A percentile compares a stretch with the other conserved stretches of the same genome.
Conservation (phyloP, 768 basidiomycete genomes). For the Scleroderma citrinum region DNA sequence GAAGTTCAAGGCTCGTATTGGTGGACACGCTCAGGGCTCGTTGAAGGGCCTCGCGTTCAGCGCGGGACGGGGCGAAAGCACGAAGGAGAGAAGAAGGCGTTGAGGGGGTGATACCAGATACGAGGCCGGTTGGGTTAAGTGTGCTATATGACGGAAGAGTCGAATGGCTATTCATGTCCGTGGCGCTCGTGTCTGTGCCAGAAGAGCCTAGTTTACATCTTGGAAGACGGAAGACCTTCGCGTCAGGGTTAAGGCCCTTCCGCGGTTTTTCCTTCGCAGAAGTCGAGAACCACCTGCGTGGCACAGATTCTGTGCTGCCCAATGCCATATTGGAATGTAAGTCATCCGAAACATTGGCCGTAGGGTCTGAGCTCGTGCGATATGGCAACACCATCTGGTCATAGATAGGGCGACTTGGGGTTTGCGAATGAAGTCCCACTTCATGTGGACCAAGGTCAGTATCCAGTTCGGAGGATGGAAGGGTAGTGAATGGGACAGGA, state of each 20-base stretch:
- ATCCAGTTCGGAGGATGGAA: slow-evolving; percentile 18
- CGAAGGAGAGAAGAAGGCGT: slow-evolving; percentile 52
- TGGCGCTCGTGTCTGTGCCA: slow-evolving; percentile 7
- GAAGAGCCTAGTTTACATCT: slow-evolving; percentile 10
- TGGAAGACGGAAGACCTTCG: slow-evolving; percentile 71
- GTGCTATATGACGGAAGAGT: slow-evolving; percentile 35
- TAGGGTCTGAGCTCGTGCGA: slow-evolving; percentile 34
- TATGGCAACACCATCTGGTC: slow-evolving; percentile 24
- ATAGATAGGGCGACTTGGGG: slow-evolving; percentile 8
- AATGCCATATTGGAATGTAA: slow-evolving; percentile 6
- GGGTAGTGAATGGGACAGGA: slow-evolving; percentile 35
- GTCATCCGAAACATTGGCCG: slow-evolving; percentile 13
- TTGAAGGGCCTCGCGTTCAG: slow-evolving; percentile 79
- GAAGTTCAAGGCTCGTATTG: slow-evolving; percentile 69
- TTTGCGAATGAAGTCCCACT: slow-evolving; percentile 28
- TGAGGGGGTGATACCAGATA: slow-evolving; percentile 33
- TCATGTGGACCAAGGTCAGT: slow-evolving; percentile 45
- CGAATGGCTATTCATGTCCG: slow-evolving; percentile 7
- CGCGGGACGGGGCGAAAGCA: slow-evolving; percentile 84
- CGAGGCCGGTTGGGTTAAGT: slow-evolving; percentile 56
- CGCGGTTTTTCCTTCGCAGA: slow-evolving; percentile 43
- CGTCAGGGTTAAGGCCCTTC: slow-evolving; percentile 79
- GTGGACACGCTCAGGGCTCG: slow-evolving; percentile 71
- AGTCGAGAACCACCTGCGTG: slow-evolving; percentile 44
- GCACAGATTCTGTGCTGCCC: slow-evolving; percentile 22